A percentile compares a stretch with the other conserved stretches of the same genome.
Conservation (phyloP, 495 filamentous ascomycete species). For the Penicillium bovifimosum region DNA sequence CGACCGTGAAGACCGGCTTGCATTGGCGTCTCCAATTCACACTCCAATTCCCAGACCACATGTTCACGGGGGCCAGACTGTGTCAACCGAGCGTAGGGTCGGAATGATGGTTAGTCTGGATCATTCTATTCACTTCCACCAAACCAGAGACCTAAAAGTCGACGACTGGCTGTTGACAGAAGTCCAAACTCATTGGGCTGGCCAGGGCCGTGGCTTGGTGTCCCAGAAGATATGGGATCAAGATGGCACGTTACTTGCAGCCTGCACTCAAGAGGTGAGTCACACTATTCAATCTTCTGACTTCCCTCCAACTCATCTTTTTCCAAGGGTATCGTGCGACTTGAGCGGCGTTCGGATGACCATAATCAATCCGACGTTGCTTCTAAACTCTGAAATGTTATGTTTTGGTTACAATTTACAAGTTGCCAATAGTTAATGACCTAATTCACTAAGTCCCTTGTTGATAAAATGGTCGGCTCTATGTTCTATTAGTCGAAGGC, state of each 20-base stretch:
- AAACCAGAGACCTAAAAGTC: slow-evolving; percentile 57
- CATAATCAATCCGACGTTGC: too few species aligned
- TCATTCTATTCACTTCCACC: slow-evolving; percentile 83
- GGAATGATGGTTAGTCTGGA: slow-evolving; percentile 89
- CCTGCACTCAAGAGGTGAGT: slow-evolving; percentile 72
- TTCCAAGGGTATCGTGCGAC: too few species aligned
- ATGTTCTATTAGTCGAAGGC: too few species aligned
- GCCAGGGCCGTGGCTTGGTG: slow-evolving; percentile 72
- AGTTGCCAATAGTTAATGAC: too few species aligned
- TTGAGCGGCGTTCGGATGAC: too few species aligned
- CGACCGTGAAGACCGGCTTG: background rate
- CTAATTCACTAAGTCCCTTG: too few species aligned
- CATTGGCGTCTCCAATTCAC: background rate
- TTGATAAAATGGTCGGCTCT: too few species aligned
- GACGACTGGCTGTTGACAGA: slow-evolving; percentile 85
- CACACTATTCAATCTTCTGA: background rate
- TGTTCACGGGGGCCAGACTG: background rate
- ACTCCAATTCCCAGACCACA: slow-evolving; percentile 6
- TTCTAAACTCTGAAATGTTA: too few species aligned
- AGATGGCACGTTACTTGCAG: slow-evolving; percentile 71
- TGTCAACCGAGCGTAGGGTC: slow-evolving; percentile 25
- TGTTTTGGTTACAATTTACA: too few species aligned
- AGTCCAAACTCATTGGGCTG: slow-evolving; percentile 75
- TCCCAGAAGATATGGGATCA: slow-evolving; percentile 68
- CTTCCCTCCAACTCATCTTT: too few species aligned